Percentiles rank a stretch among this genome's conserved stretches.
phyloP scores from a whole-genome alignment of 306 rosid genomes.

The Fragaria iinumae region DNA sequence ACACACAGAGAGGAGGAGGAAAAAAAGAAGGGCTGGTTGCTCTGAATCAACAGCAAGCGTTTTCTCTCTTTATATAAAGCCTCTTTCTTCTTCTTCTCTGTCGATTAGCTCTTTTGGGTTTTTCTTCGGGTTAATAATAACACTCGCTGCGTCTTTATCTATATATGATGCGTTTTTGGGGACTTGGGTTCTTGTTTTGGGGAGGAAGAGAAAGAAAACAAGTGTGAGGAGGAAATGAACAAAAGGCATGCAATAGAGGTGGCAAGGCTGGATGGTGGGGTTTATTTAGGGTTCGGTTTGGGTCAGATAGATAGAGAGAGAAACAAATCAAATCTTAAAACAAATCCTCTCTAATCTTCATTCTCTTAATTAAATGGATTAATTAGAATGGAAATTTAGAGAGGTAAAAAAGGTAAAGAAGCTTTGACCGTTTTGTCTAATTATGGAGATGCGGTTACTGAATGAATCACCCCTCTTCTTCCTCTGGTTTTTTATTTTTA shows the following conservation, averaged over 20 bases:
- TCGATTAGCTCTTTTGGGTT: constrained; percentile 4
- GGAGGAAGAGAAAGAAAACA: constrained; percentile 3
- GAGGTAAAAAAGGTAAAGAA: background rate
- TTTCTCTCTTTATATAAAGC: background rate
- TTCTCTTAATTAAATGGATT: background rate
- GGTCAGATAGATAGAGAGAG: constrained; percentile 35
- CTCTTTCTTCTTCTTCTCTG: background rate
- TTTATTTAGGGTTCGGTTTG: constrained; percentile 56
- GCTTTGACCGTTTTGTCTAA: constrained; percentile 41
- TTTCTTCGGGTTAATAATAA: background rate
- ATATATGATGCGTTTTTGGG: constrained; percentile 8
- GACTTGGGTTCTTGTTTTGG: constrained; percentile 24
- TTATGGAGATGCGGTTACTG: constrained; percentile 32
- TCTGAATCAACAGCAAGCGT: background rate
- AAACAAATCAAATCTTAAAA: background rate
- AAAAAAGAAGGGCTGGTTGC: background rate
- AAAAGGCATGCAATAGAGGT: constrained; percentile 54
- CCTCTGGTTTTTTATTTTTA: background rate
- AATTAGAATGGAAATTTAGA: background rate
- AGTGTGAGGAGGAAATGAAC: constrained; percentile 37
- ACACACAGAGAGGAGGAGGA: background rate
- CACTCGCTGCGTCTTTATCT: background rate
- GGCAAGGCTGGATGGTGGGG: constrained; percentile 57
- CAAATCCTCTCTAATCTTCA: background rate
- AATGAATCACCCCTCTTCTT: constrained; percentile 13